Evolutionary conservation across 2,329 filamentous ascomycete species (phyloP), one percentile per base, ranked within the genome.

Genomic region (Esteya vermicola): DNA sequence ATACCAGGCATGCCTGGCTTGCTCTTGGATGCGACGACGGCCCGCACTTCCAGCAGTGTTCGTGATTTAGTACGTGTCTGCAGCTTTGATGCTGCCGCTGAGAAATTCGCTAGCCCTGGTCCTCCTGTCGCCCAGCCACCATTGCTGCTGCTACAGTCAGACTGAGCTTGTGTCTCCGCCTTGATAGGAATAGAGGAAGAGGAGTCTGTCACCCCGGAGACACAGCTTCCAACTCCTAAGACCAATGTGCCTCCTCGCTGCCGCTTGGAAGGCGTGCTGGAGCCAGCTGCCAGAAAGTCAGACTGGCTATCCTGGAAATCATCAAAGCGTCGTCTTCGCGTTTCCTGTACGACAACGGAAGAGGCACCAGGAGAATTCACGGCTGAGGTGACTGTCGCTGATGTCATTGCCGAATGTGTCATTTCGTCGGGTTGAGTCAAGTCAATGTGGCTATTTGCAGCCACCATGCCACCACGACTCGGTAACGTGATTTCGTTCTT

Each of bases 1-100:
- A 75, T 63, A 7, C 70, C 67, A 0, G 74, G 75, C 47, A 77
- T 63, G 0, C 77, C 75, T 0, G 72, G 67, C 16, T 63, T 63
- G 21, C 68, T 70, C 12, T 72, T 71, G 4, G 62, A 57, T 16
- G 61, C 55, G 13, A 81, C 77, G 10, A 75, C 65, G 0, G 61
- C 55, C 0, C 68, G 65, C 2, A 83, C 71, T 28, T 68, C 58
- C 4, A 56, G 55, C 3, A 76, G 57, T 1, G 65, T 67, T 25
- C 55, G 51, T 31, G 39, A 31, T 13, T 35, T 36, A 18, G 26
- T 13, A 13, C 37, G 4, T 23, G 27, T 12, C 20, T 27, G n/a
- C n/a, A n/a, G n/a, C n/a, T n/a, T n/a, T n/a, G n/a, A n/a, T n/a
- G n/a, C n/a, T n/a, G n/a, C n/a, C n/a, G n/a, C n/a, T n/a, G n/a